Conservation (phyloP, 495 filamentous ascomycete species). For the Aspergillus kassunensis region DNA sequence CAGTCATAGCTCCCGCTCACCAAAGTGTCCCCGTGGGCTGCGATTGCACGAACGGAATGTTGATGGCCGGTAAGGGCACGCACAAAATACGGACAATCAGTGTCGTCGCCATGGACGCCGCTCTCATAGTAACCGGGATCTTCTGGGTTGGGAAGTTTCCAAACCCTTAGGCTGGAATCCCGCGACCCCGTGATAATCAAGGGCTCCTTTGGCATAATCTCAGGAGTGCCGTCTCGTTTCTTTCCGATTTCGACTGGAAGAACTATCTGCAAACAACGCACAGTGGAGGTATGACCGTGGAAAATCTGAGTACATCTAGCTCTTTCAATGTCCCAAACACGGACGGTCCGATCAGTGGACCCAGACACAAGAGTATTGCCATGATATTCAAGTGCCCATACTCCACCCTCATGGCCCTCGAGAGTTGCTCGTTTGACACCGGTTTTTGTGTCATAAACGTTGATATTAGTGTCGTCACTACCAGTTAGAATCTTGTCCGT, state of each 20-base stretch:
- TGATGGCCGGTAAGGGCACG: constrained; percentile 80
- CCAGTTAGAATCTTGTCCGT: constrained; percentile 97
- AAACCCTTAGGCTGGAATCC: constrained; percentile 90
- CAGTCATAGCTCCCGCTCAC: constrained; percentile 98
- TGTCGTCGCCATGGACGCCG: constrained; percentile 69
- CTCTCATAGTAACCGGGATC: constrained; percentile 72
- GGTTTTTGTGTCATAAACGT: constrained; percentile 97
- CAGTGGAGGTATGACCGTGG: constrained; percentile 95
- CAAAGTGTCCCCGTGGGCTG: constrained; percentile 91
- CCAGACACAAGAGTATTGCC: constrained; percentile 94
- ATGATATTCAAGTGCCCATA: constrained; percentile 96
- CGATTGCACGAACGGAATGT: constrained; percentile 97
- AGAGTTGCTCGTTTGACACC: constrained; percentile 78
- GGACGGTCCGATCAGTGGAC: constrained; percentile 90
- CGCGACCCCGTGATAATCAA: constrained; percentile 97
- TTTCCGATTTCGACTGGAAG: constrained; percentile 77
- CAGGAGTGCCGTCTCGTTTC: constrained; percentile 64
- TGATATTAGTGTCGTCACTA: constrained; percentile 96
- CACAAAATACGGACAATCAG: constrained; percentile 90
- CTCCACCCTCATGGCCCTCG: constrained; percentile 92
- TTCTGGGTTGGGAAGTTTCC: constrained; percentile 84
- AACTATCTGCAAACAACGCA: constrained; percentile 92
- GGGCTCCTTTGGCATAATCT: constrained; percentile 87
- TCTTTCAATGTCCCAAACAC: constrained; percentile 95
- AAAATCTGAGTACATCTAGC: constrained; percentile 91